Conservation (phyloP, 2,329 filamentous ascomycete species). For the Knufia petricola region DNA sequence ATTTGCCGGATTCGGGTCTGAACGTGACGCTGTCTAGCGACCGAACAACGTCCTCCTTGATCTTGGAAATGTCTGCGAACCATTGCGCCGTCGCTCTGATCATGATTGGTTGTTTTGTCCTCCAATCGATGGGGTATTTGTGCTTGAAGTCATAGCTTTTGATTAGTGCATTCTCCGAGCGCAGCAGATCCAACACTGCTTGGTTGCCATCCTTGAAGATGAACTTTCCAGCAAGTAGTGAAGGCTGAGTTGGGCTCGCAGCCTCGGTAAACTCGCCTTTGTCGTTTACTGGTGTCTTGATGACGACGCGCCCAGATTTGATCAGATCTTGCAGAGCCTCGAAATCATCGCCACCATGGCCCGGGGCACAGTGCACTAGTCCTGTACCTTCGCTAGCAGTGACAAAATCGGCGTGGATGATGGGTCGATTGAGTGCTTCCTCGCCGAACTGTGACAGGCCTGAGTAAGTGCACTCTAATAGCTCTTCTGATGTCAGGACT, state of each 20-base stretch:
- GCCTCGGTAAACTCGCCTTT: conserved; percentile 70
- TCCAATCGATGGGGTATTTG: conserved; percentile 98
- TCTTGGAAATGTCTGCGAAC: conserved; percentile 84
- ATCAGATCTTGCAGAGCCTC: conserved; percentile 48
- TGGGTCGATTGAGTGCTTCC: conserved; percentile 49
- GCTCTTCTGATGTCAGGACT: conserved; percentile 31
- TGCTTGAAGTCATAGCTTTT: conserved; percentile 64
- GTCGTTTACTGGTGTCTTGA: conserved; percentile 66
- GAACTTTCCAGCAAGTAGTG: conserved; percentile 57
- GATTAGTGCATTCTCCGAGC: conserved; percentile 51
- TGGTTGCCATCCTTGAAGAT: conserved; percentile 62
- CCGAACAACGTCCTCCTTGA: conserved; percentile 63
- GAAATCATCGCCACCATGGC: conserved; percentile 96
- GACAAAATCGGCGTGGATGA: conserved; percentile 83
- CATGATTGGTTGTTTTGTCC: conserved; percentile 86
- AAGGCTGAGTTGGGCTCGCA: conserved; percentile 62
- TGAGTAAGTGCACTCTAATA: conserved; percentile 48
- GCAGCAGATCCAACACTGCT: conserved; percentile 60
- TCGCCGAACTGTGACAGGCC: conserved; percentile 65
- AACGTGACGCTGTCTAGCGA: conserved; percentile 66
- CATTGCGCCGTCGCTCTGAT: conserved; percentile 90
- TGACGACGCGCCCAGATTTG: conserved; percentile 12
- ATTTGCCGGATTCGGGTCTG: conserved; percentile 63
- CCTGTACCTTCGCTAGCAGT: conserved; percentile 84
- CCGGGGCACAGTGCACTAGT: conserved; percentile 87